Evolutionary conservation across 208 protist species (phyloP), one percentile per base, ranked within the genome.

Genomic region (Trypanosoma platydactyli): DNA sequence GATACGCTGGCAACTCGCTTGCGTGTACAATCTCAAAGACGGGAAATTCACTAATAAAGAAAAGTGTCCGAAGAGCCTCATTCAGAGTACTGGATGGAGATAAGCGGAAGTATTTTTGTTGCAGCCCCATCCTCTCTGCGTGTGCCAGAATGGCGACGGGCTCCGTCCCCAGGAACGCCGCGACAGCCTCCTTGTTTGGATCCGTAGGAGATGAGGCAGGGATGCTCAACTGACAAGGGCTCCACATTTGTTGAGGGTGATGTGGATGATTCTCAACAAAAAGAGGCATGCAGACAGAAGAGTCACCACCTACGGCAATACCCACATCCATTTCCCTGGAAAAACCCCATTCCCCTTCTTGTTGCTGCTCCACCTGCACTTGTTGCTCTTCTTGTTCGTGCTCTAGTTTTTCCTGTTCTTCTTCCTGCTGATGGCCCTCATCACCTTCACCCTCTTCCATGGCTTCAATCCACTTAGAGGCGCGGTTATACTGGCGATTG

Each of bases 31-130:
- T 83, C 6, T 83, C 61, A 49, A 96, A 88, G 9, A 89, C 83
- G 20, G 91, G 91, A 57, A 82, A 96, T 78, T 96, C 91, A 53
- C 82, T 94, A 5, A 96, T 73, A 51, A 93, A 94, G 66, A 92
- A 96, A 13, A 96, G 64, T 0, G 68, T 75, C 22, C 91, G 88
- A 38, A 96, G 51, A 42, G 76, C 82, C 44, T 92, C 86, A 52
- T 91, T 86, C 15, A 96, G 66, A 22, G 91, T 92, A 18, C 77
- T 57, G 22, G 69, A 52, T 0, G 78, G 73, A 20, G 81, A 62
- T 0, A 96, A 61, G 12, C 62, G 61, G 54, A 96, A 94, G 63
- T 89, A 96, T 44, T 79, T 73, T 6, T 50, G 65, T 41, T 79
- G 63, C 20, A 42, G 71, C 24, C 87, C 87, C 12, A 96, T 64